Evolutionary conservation across 352 stramenopile species (phyloP), one percentile per base, ranked within the genome.

Genomic region (Globisporangium alternatum): DNA sequence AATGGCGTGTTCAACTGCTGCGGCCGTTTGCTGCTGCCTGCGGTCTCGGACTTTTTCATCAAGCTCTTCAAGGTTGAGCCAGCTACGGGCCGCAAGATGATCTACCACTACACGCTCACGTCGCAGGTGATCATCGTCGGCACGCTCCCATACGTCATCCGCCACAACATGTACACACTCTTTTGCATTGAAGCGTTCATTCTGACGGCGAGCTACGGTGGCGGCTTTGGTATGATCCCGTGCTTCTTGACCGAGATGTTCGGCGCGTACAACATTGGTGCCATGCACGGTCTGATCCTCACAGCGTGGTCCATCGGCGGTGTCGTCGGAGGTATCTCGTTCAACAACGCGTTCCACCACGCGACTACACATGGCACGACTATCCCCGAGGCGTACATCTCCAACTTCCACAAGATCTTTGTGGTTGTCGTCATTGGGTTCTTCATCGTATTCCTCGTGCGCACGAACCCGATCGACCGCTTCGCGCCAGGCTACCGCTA

Each of bases 181-280:
- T 92, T 92, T 53, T 67, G 81, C n/a, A 64, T 64, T 15, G 71
- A 80, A 21, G 68, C 89, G 21, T 93, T 88, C 69, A 78, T 91
- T 61, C 41, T 93, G 2, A 91, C 83, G 48, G 65, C 80, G 9
- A 81, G 75, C 52, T 94, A 94, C 62, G 83, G 84, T 22, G 86
- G 83, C 28, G 81, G 81, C 21, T 91, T 93, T 28, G 83, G 82
- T 47, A 89, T 72, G 13, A 91, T 92, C 60, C 83, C 83, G 41
- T 79, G 69, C 35, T 89, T 92, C 63, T 57, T 94, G 25, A 90
- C 83, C 0, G 85, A 92, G 56, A 92, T 92, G 82, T 94, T 92
- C 56, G 85, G 85, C n/a, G 80, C 79, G 3, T 91, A 75, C 64
- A 91, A 93, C 74, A 91, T 91, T 43, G 85, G 81, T 13, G 85